Conservation (phyloP, 805 yeast genomes). For the Brettanomyces sp. region DNA sequence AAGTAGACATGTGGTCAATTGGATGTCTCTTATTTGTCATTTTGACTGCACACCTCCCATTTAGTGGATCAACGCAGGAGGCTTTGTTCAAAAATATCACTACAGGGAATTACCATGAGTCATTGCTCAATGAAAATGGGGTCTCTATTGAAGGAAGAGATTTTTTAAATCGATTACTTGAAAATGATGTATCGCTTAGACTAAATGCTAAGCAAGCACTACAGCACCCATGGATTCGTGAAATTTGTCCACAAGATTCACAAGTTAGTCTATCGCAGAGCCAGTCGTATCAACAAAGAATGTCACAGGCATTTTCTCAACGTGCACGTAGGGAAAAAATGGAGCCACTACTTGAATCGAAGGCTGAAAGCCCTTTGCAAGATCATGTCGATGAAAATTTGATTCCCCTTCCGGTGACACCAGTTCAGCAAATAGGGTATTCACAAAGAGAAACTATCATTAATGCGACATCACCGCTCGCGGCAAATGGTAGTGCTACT, state of each 20-base stretch:
- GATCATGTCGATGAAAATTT: background rate
- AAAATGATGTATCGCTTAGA: conserved; percentile 66
- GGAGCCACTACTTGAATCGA: too few relatives aligned
- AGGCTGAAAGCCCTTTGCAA: too few relatives aligned
- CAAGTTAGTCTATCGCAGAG: conserved; percentile 60
- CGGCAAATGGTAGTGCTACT: background rate
- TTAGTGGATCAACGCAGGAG: conserved; percentile 87
- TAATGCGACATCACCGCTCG: background rate
- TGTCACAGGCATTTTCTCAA: conserved; percentile 18
- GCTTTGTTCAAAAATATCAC: conserved; percentile 70
- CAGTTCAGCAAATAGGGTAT: background rate
- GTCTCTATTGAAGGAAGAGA: conserved; percentile 62
- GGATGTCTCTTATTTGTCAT: conserved; percentile 92
- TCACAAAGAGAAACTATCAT: too few relatives aligned
- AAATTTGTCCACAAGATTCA: conserved; percentile 17
- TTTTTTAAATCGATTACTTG: conserved; percentile 61
- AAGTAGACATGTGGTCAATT: conserved; percentile 96
- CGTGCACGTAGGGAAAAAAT: background rate
- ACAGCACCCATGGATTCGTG: conserved; percentile 70
- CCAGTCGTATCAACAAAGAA: conserved; percentile 52
- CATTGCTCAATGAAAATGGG: conserved; percentile 51
- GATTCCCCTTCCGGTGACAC: background rate
- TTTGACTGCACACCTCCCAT: conserved; percentile 88
- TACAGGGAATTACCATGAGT: conserved; percentile 71
- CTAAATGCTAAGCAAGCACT: conserved; percentile 71